Evolutionary conservation across 352 stramenopile genomes (phyloP), one percentile per base, ranked within the genome.

Genomic region (Sclerospora graminicola): DNA sequence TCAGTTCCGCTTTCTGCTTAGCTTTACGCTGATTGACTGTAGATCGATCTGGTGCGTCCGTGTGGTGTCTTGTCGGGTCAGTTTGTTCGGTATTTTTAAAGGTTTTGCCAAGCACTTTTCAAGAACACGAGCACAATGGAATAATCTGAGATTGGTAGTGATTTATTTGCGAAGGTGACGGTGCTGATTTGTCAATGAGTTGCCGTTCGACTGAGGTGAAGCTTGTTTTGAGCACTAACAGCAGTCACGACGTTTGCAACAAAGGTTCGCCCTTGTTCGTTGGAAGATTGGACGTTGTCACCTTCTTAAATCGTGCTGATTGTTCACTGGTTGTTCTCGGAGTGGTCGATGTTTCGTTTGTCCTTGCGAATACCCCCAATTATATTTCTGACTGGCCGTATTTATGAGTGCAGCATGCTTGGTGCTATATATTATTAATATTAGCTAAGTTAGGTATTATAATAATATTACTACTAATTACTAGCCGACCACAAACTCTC

Each of bases 251-350:
- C 36, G 59, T 27, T 56, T 51, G 51, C 57, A 84, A 84, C 54
- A 84, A 79, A 81, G 71, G 66, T 65, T 84, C 50, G 68, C 39
- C 57, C 71, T 84, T 81, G 71, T 79, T 53, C 30, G 49, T 46
- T 53, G 53, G 11, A 57, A 45, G 39, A 21, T 34, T 43, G n/a
- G 23, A 13, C 16, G 36, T 21, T 50, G 44, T 45, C 18, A 19
- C 26, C 27, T 41, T 26, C 33, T 16, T 37, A 11, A 43, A 41
- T 38, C 28, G 37, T 50, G 21, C 48, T 53, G 42, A 36, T 24
- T 53, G 9, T 39, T 45, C 29, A 4, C 5, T 8, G 19, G 33
- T 3, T 16, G 24, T 54, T 54, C 42, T 44, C 48, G 14, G 47
- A 20, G 54, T 63, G 48, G 57, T 43, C 33, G 43, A 26, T 54